Base-by-base conservation (phyloP, 2,329 filamentous ascomycete genomes). In the Ascomycota sp. region DNA sequence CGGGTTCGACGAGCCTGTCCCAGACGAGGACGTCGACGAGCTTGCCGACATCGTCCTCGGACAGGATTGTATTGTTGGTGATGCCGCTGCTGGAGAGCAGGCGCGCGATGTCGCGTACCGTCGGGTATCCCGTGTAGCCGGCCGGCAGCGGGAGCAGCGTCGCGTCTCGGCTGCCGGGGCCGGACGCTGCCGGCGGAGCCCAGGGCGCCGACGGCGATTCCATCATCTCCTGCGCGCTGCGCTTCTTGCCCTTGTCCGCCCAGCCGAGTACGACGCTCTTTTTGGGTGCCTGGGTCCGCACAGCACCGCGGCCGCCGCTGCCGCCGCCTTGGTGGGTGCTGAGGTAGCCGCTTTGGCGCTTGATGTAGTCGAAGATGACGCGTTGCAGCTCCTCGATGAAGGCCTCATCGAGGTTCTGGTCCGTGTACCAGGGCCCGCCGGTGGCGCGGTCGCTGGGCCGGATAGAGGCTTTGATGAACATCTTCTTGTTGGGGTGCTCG, bases 351-450 rank as follows among this genome's bases (percentile, higher is more conserved):
- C 77, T 86, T 43, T 71, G 62, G 8, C 59, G 59, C 42, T 75
- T 73, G 36, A 93, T 69, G 36, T 71, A 74, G 38, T 75, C 69
- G 41, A 81, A 78, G 30, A 92, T 68, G 35, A 78, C 66, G 13
- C 68, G 64, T 35, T 78, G 69, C 29, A 94, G 61, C 25, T 71
- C 70, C 33, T 79, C 72, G 42, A 95, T 85, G 48, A 98, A 81
- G 34, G 77, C 78, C 38, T 79, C 75, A 52, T 98, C 89, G 9
- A 95, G 65, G 38, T 85, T 78, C 30, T 82, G 80, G 37, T 93
- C 83, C 7, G 80, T 85, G 50, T 89, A 94, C 81, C 86, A 98
- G 7, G 82, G 78, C 2, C 89, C 89, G 28, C 89, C 89, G 0
- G 83, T 92, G 28, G 91, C 80, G 36, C 89, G 78, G 36, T 94